Evolutionary conservation across 441 rosid genomes (phyloP).

Genomic region (Populus hybrid): DNA sequence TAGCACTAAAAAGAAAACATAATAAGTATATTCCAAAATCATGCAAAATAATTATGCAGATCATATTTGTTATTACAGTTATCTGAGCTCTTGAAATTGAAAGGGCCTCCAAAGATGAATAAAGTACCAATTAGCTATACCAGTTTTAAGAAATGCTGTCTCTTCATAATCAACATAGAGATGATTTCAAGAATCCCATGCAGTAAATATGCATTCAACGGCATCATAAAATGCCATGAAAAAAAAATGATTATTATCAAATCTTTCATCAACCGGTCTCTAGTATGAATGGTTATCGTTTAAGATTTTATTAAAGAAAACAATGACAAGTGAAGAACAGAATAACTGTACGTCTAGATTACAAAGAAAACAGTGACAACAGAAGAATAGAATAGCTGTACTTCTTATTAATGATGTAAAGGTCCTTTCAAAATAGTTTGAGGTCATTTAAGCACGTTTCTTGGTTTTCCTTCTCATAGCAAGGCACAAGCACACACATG

Average conservation of each 20-base stretch:
- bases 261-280: background rate
- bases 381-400: no score
- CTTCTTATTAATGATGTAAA: background rate
- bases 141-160: background rate
- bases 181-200: background rate
- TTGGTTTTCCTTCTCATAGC: background rate
- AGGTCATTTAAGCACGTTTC: background rate
- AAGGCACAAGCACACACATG: background rate
- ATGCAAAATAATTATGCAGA: no score
- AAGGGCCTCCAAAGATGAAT: no score
- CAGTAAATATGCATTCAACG: background rate
- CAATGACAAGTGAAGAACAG: background rate
- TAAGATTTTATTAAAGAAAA: background rate
- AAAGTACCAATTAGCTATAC: no score
- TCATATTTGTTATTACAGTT: no score
- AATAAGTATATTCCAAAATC: no score
- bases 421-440: background rate
- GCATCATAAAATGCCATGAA: background rate
- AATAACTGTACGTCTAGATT: background rate
- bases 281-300: background rate
- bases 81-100: no score
- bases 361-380: no score
- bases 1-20: no score
- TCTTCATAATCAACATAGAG: background rate
- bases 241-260: background rate